Base-by-base conservation (phyloP, 805 yeast genomes). In the Yarrowia bubula region DNA sequence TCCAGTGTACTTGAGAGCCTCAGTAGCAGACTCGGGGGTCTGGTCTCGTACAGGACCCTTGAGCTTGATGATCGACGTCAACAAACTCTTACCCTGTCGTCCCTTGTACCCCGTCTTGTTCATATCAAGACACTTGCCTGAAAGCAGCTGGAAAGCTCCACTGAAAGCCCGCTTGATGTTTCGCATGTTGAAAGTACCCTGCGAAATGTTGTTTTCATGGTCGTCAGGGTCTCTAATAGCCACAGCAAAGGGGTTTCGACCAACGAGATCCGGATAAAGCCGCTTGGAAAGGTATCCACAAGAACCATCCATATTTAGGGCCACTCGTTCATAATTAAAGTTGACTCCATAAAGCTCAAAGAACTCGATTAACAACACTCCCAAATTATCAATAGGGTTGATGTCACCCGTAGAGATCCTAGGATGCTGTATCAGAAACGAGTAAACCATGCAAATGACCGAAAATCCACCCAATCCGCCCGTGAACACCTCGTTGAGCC, bases 381-480 rank as follows among this genome's bases (percentile, higher is more conserved):
- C 99, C 65, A 93, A 75, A 72, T 95, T 93, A 46, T 87, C 88
- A 69, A 83, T 69, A 2, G 91, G 85, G 57, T 83, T 80, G 65
- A 92, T 87, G 51, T 85, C 84, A 7, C 84, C 81, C 0, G 96
- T 84, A 1, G 86, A 74, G 11, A 91, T 72, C 69, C 92, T 80
- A 14, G 97, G 97, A 74, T 93, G 98, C 68, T 89, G 77, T 69
- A 80, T 83, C 67, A 92, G 75, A 72, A 92, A 92, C 15, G 93
- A 86, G 70, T 86, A 86, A 15, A 89, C 91, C 72, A 95, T 72
- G 71, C 97, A 92, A 48, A 92, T 90, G n/a, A 90, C 89, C 8
- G 97, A 85, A 74, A 88, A 93, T 0, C 98, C 98, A 46, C 99
- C 98, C 6, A 93, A 77, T 0, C 98, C 98, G 61, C 99, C 99